phyloP scores from a whole-genome alignment of 2,329 filamentous ascomycete species.

The Pezicula rhizophila region DNA sequence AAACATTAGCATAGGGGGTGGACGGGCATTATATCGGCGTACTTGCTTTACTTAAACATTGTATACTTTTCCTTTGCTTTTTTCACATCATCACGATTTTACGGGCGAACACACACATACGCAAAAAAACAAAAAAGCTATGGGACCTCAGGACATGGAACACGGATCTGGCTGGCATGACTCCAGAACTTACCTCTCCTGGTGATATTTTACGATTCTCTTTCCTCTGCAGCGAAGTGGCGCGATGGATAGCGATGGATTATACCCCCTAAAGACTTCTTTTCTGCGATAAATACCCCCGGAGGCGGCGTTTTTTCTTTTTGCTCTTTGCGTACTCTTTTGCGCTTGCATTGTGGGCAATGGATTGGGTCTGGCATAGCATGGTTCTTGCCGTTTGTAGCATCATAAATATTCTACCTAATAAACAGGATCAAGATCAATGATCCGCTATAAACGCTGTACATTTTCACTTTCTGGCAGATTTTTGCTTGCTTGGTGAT shows the following conservation, averaged over 20 bases:
- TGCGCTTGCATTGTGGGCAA: too few relatives aligned
- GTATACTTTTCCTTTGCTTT: too few relatives aligned
- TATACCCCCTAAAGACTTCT: slow-evolving; percentile 15
- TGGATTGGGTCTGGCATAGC: too few relatives aligned
- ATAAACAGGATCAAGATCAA: too few relatives aligned
- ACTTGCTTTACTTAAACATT: too few relatives aligned
- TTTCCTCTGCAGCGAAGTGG: slow-evolving; percentile 12
- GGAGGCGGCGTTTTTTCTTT: slow-evolving; percentile 8
- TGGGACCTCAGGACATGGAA: slow-evolving; percentile 23
- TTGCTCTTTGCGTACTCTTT: neutral
- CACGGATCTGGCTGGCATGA: slow-evolving; percentile 21
- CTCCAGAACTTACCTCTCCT: slow-evolving; percentile 18
- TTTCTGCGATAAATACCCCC: slow-evolving; percentile 14
- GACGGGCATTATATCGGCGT: too few relatives aligned
- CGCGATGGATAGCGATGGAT: slow-evolving; percentile 14
- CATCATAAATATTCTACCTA: too few relatives aligned
- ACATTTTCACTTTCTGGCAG: too few relatives aligned
- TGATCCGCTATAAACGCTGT: too few relatives aligned
- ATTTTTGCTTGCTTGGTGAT: too few relatives aligned
- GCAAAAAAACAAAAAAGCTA: slow-evolving; percentile 12
- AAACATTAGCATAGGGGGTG: too few relatives aligned
- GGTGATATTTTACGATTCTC: slow-evolving; percentile 19
- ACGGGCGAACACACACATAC: slow-evolving; percentile 1
- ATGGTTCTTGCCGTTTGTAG: too few relatives aligned
- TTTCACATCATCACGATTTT: slow-evolving; percentile 7